Conservation (phyloP, 2,329 filamentous ascomycete genomes). For the Botryotinia calthae region DNA sequence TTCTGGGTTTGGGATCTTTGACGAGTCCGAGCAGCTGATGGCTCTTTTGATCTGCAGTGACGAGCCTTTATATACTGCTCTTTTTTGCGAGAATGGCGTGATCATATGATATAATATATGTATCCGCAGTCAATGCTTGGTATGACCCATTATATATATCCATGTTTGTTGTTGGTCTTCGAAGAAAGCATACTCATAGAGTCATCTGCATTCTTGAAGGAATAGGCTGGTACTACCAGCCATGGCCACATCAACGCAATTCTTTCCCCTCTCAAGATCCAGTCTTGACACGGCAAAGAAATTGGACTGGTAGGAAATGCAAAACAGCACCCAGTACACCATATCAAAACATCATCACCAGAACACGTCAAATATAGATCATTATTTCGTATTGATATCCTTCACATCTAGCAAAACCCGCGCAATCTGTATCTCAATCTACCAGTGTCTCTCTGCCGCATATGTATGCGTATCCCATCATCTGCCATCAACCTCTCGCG, state of each 20-base stretch:
- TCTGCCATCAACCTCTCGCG: neutral
- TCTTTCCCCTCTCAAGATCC: neutral
- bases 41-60: neutral
- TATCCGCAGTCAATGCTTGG: neutral
- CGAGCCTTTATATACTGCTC: neutral
- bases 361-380: neutral
- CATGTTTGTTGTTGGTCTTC: neutral
- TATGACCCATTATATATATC: neutral
- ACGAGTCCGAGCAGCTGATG: too few relatives aligned
- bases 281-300: neutral
- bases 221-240: constrained; percentile 1
- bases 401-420: neutral
- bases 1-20: too few relatives aligned
- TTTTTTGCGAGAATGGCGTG: neutral
- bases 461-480: neutral
- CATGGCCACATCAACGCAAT: neutral
- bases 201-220: neutral
- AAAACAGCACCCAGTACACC: neutral
- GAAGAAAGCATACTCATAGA: neutral
- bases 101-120: neutral
- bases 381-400: neutral
- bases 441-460: neutral
- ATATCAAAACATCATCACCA: neutral
- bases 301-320: too few relatives aligned
- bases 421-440: neutral